Evolutionary conservation across 1,284 basidiomycete species (phyloP).

Genomic region (Microbotryum lychnidis-dioicae): DNA sequence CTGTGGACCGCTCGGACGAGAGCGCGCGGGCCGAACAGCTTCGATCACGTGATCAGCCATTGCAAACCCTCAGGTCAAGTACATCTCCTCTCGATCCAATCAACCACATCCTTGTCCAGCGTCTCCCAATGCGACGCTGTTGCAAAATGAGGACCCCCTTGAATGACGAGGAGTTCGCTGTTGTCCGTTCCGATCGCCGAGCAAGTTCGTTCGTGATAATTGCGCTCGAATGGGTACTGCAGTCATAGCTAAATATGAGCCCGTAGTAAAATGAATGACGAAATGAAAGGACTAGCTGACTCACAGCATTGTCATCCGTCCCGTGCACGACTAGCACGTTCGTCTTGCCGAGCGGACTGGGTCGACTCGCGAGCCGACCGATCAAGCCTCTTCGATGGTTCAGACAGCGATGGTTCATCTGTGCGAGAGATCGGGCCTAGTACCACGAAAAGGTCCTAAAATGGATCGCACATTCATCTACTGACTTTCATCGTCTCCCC

Average conservation of each 20-base stretch:
- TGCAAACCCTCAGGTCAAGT: too few relatives aligned
- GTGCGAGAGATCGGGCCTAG: too few relatives aligned
- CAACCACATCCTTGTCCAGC: neutral
- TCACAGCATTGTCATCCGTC: slow-evolving; percentile 5
- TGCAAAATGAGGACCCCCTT: slow-evolving; percentile 9
- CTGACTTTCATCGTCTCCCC: slow-evolving; percentile 3
- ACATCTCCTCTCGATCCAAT: slow-evolving; percentile 4
- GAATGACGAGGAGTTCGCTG: neutral
- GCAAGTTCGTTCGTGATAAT: slow-evolving; percentile 2
- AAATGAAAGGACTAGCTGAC: neutral
- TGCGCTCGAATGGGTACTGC: slow-evolving; percentile 13
- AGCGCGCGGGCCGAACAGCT: too few relatives aligned
- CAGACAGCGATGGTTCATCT: slow-evolving; percentile 1
- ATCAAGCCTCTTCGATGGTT: neutral
- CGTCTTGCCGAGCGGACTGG: slow-evolving; percentile 1
- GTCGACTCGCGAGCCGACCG: neutral
- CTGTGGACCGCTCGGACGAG: too few relatives aligned
- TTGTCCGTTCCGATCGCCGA: slow-evolving; percentile 5
- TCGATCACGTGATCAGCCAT: too few relatives aligned
- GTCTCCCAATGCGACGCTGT: slow-evolving; percentile 2
- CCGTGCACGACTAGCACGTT: slow-evolving; percentile 11
- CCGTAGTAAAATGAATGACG: too few relatives aligned
- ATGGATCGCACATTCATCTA: too few relatives aligned
- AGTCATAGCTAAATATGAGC: neutral
- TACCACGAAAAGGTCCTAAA: too few relatives aligned